Evolutionary conservation across 2,329 filamentous ascomycete species (phyloP), one percentile per base, ranked within the genome.

Genomic region (Ceratocystis papillata): DNA sequence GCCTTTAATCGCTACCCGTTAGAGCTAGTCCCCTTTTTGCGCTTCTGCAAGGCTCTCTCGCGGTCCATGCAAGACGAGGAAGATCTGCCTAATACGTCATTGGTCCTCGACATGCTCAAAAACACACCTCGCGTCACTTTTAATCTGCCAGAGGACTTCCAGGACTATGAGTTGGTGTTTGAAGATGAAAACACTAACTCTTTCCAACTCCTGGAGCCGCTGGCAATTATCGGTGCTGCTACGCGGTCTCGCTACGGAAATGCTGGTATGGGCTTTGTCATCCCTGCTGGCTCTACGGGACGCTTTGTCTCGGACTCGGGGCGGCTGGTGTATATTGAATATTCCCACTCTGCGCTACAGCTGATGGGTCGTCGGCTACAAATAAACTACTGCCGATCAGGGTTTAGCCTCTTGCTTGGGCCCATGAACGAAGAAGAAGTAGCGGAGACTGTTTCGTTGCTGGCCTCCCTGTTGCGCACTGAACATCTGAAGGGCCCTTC

Each of bases 181-280:
- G 92, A 96, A 75, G 90, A 96, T 69, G 89, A 94, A 67, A 92
- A 94, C 70, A 85, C 84, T 30, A 94, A 95, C 71, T 84, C 84
- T 20, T 88, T 96, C 68, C 80, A 83, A 68, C 81, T 96, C 3
- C 77, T 80, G 0, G 78, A 81, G 57, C 80, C 86, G 63, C 76
- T 92, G 6, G 79, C 84, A 1, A 79, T 92, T 2, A 87, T 93
- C 68, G 73, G 76, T 17, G 65, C 69, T 5, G 60, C 65, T 12
- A 46, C 63, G 3, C 66, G 69, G 28, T 67, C 61, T 5, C 68
- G 69, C 37, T 66, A 67, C n/a, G 68, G 68, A 22, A 60, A 66
- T 46, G 76, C 77, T 50, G 77, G 81, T 55, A 78, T 83, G 65
- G 76, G 72, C 70, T 85, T 90, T 69, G 79, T 80, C 62, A 84